These are phyloP conservation scores for Tylopilus orsonianus DNA, from an alignment of 1,284 basidiomycete genomes.

Conservation along the genomic window DNA sequence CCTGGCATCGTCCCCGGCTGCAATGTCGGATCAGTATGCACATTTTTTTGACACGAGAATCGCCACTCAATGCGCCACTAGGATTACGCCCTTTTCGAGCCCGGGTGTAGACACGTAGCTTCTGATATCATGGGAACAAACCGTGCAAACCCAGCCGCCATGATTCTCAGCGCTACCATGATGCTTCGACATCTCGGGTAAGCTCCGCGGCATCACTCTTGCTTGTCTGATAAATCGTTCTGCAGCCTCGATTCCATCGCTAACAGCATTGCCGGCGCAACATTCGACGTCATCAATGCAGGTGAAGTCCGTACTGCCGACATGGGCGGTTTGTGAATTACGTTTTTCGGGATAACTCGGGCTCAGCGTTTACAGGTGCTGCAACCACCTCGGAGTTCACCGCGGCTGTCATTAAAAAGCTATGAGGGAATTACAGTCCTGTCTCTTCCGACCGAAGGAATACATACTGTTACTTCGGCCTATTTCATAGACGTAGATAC, in stretches of 20 bases:
- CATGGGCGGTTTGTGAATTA: slow-evolving; percentile 80
- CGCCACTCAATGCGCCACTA: slow-evolving; percentile 30
- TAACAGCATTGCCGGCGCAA: slow-evolving; percentile 91
- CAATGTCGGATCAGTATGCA: slow-evolving; percentile 88
- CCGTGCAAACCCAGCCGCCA: slow-evolving; percentile 97
- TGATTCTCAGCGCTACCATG: slow-evolving; percentile 98
- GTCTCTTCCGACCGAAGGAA: background rate
- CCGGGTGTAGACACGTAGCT: slow-evolving; percentile 98
- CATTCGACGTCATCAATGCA: slow-evolving; percentile 90
- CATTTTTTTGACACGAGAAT: slow-evolving; percentile 3
- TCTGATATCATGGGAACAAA: slow-evolving; percentile 98
- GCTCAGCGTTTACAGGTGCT: slow-evolving; percentile 52
- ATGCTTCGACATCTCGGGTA: slow-evolving; percentile 97
- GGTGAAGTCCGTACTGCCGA: slow-evolving; percentile 93
- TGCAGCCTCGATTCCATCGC: slow-evolving; percentile 87
- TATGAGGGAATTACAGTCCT: slow-evolving; percentile 32
- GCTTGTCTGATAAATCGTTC: slow-evolving; percentile 8
- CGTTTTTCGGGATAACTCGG: background rate
- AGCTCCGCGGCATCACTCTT: slow-evolving; percentile 19
- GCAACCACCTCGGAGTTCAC: slow-evolving; percentile 93
- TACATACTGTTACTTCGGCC: slow-evolving; percentile 6
- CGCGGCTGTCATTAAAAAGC: slow-evolving; percentile 78
- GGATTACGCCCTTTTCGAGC: slow-evolving; percentile 99
- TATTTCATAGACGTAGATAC: slow-evolving; percentile 31
- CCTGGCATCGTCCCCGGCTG: slow-evolving; percentile 98